Base-by-base conservation (phyloP, 768 basidiomycete species). In the Trametes meyenii region DNA sequence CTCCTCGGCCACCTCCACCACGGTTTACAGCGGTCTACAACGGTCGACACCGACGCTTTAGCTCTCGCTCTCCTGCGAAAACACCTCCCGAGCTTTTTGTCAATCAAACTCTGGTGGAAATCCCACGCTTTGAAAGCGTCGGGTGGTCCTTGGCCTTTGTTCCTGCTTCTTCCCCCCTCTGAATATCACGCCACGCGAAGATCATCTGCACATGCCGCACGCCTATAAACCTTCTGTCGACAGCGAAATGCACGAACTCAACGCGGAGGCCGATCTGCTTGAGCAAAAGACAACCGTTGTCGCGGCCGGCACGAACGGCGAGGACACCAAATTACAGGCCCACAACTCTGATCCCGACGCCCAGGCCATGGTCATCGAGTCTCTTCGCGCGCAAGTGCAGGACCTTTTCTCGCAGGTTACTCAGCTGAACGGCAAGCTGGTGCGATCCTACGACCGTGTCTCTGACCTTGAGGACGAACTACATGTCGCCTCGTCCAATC, bases 381-480 rank as follows among this genome's bases (percentile, higher is more conserved):
- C 92, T 0, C 79, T 98, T 29, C 88, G 93, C 21, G 70, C 79
- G 0, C 94, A 97, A 73, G 83, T 96, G 11, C 85, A 89, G 50
- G 92, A 97, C 71, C 81, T 98, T 45, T 87, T 93, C 70, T 86
- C 90, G 16, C 96, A 98, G 74, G 92, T 97, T 48, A 86, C 87
- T 26, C 85, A 91, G 71, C 88, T 98, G 64, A 98, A 98, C 74
- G 77, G 80, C 75, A 98, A 98, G 73, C 89, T 99, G 50, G 94
- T 99, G 62, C 81, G 85, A 62, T 92, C 92, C 2, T 96, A 97
- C 74, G 92, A 96, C 73, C 85, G 92, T 33, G 86, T 96, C 33
- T 95, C 95, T 17, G 88, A 93, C 79, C 82, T 99, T 52, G 96
- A 98, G 72, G 96, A 98, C 71, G 83, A 91, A 59, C 75, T 96